phyloP scores from a whole-genome alignment of 306 rosid genomes.

The Vigna radiata region DNA sequence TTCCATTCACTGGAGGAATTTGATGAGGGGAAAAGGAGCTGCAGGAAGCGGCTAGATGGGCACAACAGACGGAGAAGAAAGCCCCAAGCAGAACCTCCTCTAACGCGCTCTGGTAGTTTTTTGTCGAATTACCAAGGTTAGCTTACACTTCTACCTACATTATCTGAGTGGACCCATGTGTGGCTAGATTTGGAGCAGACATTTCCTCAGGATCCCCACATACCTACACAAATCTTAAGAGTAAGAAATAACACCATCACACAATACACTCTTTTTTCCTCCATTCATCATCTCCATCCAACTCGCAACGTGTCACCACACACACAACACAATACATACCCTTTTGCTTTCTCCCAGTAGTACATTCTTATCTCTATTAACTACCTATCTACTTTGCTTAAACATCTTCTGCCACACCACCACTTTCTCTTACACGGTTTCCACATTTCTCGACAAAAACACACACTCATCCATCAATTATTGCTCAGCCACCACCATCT shows the following conservation, averaged over 20 bases:
- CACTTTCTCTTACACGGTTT: constrained; percentile 33
- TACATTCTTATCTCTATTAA: not conserved
- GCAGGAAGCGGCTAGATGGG: constrained; percentile 94
- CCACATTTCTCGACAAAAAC: constrained; percentile 33
- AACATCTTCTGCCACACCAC: not conserved
- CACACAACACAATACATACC: not conserved
- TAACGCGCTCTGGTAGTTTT: constrained; percentile 56
- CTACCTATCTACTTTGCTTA: constrained; percentile 3
- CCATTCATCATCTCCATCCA: constrained; percentile 48
- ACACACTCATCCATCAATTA: constrained; percentile 12
- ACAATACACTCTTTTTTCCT: constrained; percentile 43
- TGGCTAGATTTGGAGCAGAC: constrained; percentile 57
- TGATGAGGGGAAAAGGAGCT: constrained; percentile 96
- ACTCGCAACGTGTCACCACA: constrained; percentile 38
- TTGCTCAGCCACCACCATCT: not conserved
- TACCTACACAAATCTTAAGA: constrained; percentile 50
- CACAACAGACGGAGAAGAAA: constrained; percentile 94
- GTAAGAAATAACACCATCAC: constrained; percentile 42
- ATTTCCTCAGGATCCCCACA: constrained; percentile 49
- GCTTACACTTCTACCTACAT: constrained; percentile 38
- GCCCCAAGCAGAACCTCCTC: constrained; percentile 78
- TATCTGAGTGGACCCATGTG: constrained; percentile 48
- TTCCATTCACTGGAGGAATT: constrained; percentile 95
- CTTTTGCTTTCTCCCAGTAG: constrained; percentile 35
- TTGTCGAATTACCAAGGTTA: constrained; percentile 78